Evolutionary conservation across 2,329 filamentous ascomycete species (phyloP).

Genomic region (Trichoderma asperellum): DNA sequence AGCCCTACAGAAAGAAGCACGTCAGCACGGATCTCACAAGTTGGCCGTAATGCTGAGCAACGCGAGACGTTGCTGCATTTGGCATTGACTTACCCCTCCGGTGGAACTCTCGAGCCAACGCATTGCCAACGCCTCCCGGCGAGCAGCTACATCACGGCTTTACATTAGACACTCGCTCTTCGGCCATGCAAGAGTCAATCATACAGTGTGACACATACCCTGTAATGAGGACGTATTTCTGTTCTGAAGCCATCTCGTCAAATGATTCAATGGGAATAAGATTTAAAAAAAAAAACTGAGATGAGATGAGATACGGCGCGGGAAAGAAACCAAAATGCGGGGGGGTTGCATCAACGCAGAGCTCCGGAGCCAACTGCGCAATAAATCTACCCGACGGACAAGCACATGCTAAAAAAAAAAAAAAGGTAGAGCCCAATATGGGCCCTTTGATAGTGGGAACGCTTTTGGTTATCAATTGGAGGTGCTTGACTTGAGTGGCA

Average conservation of each 20-base stretch:
- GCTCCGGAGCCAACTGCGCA: not conserved
- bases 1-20: slow-evolving; percentile 34
- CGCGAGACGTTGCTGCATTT: not conserved
- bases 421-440: not conserved
- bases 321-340: slow-evolving; percentile 9
- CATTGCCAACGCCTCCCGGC: slow-evolving; percentile 62
- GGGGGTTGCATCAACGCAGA: not conserved
- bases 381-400: not conserved
- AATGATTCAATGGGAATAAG: not conserved
- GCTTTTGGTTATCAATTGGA: not conserved
- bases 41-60: no score
- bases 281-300: not conserved
- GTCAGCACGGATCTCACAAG: not conserved
- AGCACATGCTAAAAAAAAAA: slow-evolving; percentile 13
- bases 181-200: not conserved
- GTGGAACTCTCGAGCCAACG: slow-evolving; percentile 58
- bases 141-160: slow-evolving; percentile 52
- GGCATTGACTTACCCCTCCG: slow-evolving; percentile 47
- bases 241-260: slow-evolving; percentile 34
- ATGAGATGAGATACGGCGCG: not conserved
- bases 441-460: not conserved
- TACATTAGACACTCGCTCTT: not conserved
- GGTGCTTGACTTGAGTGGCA: not conserved
- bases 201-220: slow-evolving; percentile 43
- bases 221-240: slow-evolving; percentile 55